Evolutionary conservation across 306 rosid genomes (phyloP), one percentile per base, ranked within the genome.

Genomic region (Elaeagnus macrophylla): DNA sequence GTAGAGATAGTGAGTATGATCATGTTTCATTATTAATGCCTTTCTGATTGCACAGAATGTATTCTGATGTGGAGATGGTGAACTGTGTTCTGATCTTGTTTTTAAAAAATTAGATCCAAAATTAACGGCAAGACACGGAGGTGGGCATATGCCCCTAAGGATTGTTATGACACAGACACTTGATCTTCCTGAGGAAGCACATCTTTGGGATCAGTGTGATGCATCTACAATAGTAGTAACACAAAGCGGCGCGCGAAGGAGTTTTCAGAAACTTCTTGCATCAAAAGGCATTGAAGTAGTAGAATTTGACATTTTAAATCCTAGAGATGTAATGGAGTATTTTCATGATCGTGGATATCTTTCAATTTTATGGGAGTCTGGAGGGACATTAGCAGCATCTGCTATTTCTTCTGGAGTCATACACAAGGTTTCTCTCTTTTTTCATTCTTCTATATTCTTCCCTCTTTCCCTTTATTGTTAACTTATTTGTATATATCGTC

Each of bases 221-320:
- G 86, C 65, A 46, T 66, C 97, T 60, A 91, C 97, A 42, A 78
- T 91, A 62, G 96, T 86, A 70, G 91, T 79, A 17, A 86, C 96
- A 3, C 97, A 86, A 64, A 80, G 96, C 73, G 97, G 97, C 56
- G 95, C 96, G 7, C 68, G 81, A 70, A 84, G 77, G 74, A 76
- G 86, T 59, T 84, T 91, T 67, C 97, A 91, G 80, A 91, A 86
- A 73, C 53, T 72, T 19, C 97, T 91, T 80, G 96, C 97, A 49
- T 84, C 95, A 0, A 91, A 86, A 82, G 97, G 96, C 66, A 85
- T 91, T 56, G 97, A 91, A 74, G 96, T 91, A 17, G 84, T 91
- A 60, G 97, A 91, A 79, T 86, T 91, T 51, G 95, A 91, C 67
- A 82, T 80, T 38, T 68, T 91, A 57, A 86, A 84, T 64, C 78